These are phyloP conservation scores for Globisporangium nunn DNA, from an alignment of 352 stramenopile genomes.

Conservation along the genomic window DNA sequence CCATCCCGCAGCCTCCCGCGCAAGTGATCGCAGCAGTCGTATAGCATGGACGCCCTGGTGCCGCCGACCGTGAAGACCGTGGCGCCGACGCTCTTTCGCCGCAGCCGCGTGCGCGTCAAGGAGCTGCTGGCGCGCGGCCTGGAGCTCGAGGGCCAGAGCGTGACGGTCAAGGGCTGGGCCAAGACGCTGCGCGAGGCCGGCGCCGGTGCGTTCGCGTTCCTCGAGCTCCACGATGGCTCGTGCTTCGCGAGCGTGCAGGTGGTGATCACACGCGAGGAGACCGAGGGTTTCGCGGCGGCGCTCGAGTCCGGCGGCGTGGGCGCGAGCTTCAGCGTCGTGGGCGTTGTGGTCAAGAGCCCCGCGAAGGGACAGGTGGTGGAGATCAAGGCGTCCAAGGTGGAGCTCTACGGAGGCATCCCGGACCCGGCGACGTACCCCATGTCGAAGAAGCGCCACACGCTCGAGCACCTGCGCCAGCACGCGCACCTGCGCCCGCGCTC, in stretches of 20 bases:
- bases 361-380: slow-evolving; percentile 91
- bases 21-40: not conserved
- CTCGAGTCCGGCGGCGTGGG: slow-evolving; percentile 81
- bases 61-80: slow-evolving; percentile 30
- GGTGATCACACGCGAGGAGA: slow-evolving; percentile 72
- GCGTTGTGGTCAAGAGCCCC: slow-evolving; percentile 80
- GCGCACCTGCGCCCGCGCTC: slow-evolving; percentile 91
- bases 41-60: slow-evolving; percentile 43
- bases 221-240: slow-evolving; percentile 95
- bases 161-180: slow-evolving; percentile 92
- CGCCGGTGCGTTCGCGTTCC: slow-evolving; percentile 89
- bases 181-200: slow-evolving; percentile 88
- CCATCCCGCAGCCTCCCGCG: not conserved
- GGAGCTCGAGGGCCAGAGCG: slow-evolving; percentile 67
- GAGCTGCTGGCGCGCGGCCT: slow-evolving; percentile 59
- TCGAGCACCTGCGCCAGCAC: slow-evolving; percentile 91
- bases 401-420: slow-evolving; percentile 81
- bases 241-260: slow-evolving; percentile 85
- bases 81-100: slow-evolving; percentile 62
- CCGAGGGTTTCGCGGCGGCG: slow-evolving; percentile 70
- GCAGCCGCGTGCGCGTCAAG: slow-evolving; percentile 82
- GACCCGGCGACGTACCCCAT: slow-evolving; percentile 89
- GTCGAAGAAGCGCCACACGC: slow-evolving; percentile 90
- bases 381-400: slow-evolving; percentile 83
- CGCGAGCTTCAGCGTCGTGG: slow-evolving; percentile 76